Base-by-base conservation (phyloP, 2,329 filamentous ascomycete genomes). In the Fusarium sp. region DNA sequence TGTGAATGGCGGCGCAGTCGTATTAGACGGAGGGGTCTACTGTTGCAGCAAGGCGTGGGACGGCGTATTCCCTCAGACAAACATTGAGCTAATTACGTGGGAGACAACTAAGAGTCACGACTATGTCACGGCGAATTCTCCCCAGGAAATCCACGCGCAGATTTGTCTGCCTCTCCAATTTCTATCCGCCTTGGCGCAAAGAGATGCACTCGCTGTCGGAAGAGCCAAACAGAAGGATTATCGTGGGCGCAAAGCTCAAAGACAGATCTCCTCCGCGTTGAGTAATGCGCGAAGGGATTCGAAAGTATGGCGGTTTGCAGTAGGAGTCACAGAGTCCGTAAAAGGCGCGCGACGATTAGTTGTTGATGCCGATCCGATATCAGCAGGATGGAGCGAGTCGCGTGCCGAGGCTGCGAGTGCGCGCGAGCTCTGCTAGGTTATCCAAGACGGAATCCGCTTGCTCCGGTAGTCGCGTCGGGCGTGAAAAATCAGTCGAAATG, bases 51-150 rank as follows among this genome's bases (percentile, higher is more conserved):
- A 76, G 73, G 71, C 73, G 75, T 74, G 76, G 77, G 62, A 58
- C 60, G 69, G 66, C 71, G 69, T 73, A 69, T 75, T 71, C 70
- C 74, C 68, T 76, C 80, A 80, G 70, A 75, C 70, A 73, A 73
- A 71, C 78, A 80, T 78, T 76, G 76, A 70, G 72, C 71, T 78
- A 76, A 78, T 82, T 82, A 82, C 80, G 79, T 79, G 75, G 77
- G 76, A 76, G 76, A 80, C 74, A 78, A 77, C 78, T 79, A 81
- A 76, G 75, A 77, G 66, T 81, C 80, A 83, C 80, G 76, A 81
- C 81, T 81, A 82, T 78, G 70, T 77, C 78, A 80, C 79, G 70
- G 68, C 74, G 73, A 72, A 69, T 60, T 76, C 69, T 72, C 67
- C 76, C 75, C 74, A 68, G 67, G 63, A 76, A 71, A 72, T 79